Conservation (phyloP, 257 asterid species). For the Solanum pinnatisectum region DNA sequence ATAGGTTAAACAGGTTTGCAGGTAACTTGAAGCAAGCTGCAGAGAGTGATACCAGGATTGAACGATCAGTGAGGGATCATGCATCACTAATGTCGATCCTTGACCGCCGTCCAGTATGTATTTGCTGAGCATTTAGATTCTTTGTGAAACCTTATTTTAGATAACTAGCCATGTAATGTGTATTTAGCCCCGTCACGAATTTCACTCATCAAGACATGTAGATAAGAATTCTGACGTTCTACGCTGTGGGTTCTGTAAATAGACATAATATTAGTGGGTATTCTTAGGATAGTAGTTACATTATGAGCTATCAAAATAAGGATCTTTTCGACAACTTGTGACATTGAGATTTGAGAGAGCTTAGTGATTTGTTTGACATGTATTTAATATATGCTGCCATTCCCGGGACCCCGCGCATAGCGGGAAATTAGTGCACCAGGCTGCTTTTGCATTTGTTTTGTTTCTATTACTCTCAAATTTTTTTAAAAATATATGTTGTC, state of each 20-base stretch:
- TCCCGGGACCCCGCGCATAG: neutral
- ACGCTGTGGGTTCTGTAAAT: neutral
- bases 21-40: constrained; percentile 91
- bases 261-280: neutral
- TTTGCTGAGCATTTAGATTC: constrained; percentile 8
- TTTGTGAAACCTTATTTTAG: neutral
- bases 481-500: neutral
- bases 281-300: neutral
- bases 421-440: neutral
- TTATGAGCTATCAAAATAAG: neutral
- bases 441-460: neutral
- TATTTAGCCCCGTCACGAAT: neutral
- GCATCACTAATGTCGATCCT: constrained; percentile 83
- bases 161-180: neutral
- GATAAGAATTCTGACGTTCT: neutral
- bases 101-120: constrained; percentile 74
- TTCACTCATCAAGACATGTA: neutral
- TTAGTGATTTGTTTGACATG: neutral
- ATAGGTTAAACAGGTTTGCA: constrained; percentile 85
- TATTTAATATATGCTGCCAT: neutral
- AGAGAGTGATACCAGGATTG: constrained; percentile 93
- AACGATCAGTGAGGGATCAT: constrained; percentile 88
- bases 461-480: neutral
- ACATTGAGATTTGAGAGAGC: neutral
- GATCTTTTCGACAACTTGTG: neutral